Evolutionary conservation across 805 yeast species (phyloP).

Genomic region (Lipomyces starkeyi): DNA sequence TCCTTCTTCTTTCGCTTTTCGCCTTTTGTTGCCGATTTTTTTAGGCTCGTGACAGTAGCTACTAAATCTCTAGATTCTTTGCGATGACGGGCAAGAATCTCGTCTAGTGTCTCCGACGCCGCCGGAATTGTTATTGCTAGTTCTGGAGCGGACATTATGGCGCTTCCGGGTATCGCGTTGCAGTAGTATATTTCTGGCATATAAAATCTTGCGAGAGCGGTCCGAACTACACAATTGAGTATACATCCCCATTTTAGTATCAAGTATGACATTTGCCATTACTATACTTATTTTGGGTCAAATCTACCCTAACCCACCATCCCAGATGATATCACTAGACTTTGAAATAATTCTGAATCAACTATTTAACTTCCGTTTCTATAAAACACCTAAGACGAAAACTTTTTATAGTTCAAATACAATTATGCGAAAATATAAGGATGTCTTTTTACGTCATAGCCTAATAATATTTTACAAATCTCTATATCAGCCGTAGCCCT

Average conservation of each 20-base stretch:
- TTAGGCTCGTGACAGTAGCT: constrained; percentile 73
- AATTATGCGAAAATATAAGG: not conserved
- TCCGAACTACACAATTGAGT: too few relatives aligned
- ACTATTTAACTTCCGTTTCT: too few relatives aligned
- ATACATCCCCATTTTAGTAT: not conserved
- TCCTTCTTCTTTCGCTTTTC: constrained; percentile 67
- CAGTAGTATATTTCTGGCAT: too few relatives aligned
- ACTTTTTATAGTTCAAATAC: not conserved
- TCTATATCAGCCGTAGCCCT: not conserved
- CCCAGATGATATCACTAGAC: too few relatives aligned
- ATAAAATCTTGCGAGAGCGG: too few relatives aligned
- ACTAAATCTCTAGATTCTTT: constrained; percentile 71
- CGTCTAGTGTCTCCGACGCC: constrained; percentile 53
- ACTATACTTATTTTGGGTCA: not conserved
- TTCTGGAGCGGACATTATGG: not conserved
- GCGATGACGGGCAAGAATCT: constrained; percentile 63
- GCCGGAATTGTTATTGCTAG: not conserved
- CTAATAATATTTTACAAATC: not conserved
- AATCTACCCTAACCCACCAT: not conserved
- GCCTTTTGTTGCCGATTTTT: constrained; percentile 82
- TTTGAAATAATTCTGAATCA: too few relatives aligned
- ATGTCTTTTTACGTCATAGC: not conserved
- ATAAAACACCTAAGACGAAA: not conserved
- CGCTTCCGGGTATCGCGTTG: too few relatives aligned
- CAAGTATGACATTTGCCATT: not conserved